Evolutionary conservation across 257 asterid genomes (phyloP).

Genomic region (Salvia splendens): DNA sequence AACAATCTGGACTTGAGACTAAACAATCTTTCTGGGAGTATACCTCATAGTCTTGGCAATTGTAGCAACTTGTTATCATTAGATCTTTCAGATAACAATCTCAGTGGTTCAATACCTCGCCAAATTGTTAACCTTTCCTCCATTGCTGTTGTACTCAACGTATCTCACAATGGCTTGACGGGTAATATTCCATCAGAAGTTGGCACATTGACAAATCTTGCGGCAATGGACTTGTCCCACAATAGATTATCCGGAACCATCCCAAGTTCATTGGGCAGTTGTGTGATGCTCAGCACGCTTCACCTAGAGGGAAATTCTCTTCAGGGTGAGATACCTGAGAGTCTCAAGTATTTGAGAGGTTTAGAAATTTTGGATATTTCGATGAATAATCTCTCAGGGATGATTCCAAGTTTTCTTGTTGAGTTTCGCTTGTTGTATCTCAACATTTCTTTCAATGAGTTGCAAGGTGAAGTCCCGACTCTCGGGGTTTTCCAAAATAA

Average conservation of each 20-base stretch:
- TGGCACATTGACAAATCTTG: constrained; percentile 20
- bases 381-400: constrained; percentile 19
- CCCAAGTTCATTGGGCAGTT: constrained; percentile 27
- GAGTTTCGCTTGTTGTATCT: not conserved
- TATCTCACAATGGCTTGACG: constrained; percentile 10
- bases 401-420: not conserved
- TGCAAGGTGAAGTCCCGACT: constrained; percentile 14
- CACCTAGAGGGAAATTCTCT: constrained; percentile 21
- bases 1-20: not conserved
- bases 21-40: constrained; percentile 26
- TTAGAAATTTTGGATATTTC: constrained; percentile 24
- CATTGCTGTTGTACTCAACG: not conserved
- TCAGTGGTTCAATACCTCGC: constrained; percentile 25
- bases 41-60: constrained; percentile 26
- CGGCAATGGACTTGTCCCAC: constrained; percentile 25
- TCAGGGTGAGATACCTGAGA: constrained; percentile 32
- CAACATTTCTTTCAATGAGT: not conserved
- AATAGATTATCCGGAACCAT: constrained; percentile 35
- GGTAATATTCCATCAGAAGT: constrained; percentile 29
- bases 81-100: constrained; percentile 17
- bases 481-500: not conserved
- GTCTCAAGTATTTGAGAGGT: constrained; percentile 32
- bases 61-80: constrained; percentile 10
- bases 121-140: constrained; percentile 23
- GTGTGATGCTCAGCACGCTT: constrained; percentile 21